Evolutionary conservation across 2,329 filamentous ascomycete species (phyloP), one percentile per base, ranked within the genome.

Genomic region (Alternaria sp.): DNA sequence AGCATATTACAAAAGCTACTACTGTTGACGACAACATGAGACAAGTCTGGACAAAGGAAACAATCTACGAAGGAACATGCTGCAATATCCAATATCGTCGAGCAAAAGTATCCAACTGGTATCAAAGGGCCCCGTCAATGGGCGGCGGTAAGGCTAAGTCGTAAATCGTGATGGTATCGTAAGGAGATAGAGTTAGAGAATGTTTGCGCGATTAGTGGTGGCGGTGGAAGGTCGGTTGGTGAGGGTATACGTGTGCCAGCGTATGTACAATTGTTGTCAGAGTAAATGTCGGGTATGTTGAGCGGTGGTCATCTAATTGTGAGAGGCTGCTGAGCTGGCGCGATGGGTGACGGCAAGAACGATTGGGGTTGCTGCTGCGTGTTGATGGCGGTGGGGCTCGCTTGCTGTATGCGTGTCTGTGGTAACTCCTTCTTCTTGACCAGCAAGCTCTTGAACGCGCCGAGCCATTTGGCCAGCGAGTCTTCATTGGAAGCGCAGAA

Each of bases 401-500:
- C 23, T 45, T 72, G 65, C 2, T 63, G 65, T 53, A 62, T 62
- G 32, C 70, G 72, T 46, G 75, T 73, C 36, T 73, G 66, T 43
- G 73, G 70, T 15, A 67, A 73, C 36, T 91, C 90, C 68, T 87
- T 88, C 58, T 91, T 84, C 82, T 90, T 93, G 43, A 89, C 87
- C 44, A 96, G 81, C 61, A 95, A 81, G 77, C 93, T 97, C 83
- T 98, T 98, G 82, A 97, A 89, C 0, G 93, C 92, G 3, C 95
- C 96, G 1, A 99, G 85, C 82, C 93, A 97, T 68, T 90, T 91
- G 43, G 94, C 89, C 60, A 98, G 83, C 2, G 87, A 85, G 73
- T 97, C 93, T 78, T 99, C 96, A 73, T 93, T 89, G 19, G 88
- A 84, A 0, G 93, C 82, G 67, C 82, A 84, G 70, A 85, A 83